phyloP scores from a whole-genome alignment of 345 rosid genomes.

The Hypericum perforatum region DNA sequence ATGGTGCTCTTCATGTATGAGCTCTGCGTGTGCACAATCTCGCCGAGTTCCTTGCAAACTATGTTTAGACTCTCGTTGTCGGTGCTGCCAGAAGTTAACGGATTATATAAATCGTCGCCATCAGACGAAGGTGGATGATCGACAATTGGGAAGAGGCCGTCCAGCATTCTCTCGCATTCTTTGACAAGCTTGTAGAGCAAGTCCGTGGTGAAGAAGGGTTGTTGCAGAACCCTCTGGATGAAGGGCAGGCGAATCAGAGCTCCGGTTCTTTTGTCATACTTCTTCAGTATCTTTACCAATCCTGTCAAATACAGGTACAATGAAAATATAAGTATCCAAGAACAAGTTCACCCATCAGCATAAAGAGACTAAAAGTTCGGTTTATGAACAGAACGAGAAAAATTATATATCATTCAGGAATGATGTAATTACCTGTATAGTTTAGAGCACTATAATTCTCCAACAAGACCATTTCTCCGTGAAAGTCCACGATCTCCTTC shows the following conservation, averaged over 20 bases:
- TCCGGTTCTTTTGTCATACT: slow-evolving; percentile 91
- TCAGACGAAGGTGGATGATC: slow-evolving; percentile 19
- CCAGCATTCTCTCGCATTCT: slow-evolving; percentile 77
- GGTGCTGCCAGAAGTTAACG: slow-evolving; percentile 31
- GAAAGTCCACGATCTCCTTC: slow-evolving; percentile 83
- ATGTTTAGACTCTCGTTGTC: slow-evolving; percentile 17
- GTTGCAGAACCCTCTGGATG: slow-evolving; percentile 80
- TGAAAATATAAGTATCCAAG: background rate
- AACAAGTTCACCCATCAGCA: background rate
- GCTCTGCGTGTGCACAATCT: slow-evolving; percentile 58
- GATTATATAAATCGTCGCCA: slow-evolving; percentile 21
- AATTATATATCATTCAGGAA: background rate
- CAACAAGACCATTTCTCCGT: slow-evolving; percentile 92
- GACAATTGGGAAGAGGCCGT: slow-evolving; percentile 40
- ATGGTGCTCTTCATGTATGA: slow-evolving; percentile 75
- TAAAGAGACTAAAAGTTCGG: background rate
- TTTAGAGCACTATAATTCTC: slow-evolving; percentile 95
- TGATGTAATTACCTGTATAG: slow-evolving; percentile 53
- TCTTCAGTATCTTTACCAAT: slow-evolving; percentile 84
- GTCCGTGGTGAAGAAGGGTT: slow-evolving; percentile 92
- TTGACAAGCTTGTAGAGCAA: slow-evolving; percentile 73
- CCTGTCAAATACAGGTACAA: slow-evolving; percentile 28
- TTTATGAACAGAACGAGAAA: background rate
- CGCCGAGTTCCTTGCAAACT: slow-evolving; percentile 45
- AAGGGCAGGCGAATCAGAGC: slow-evolving; percentile 82